Evolutionary conservation across 257 asterid species (phyloP).

Genomic region (Rubia yunnanensis): DNA sequence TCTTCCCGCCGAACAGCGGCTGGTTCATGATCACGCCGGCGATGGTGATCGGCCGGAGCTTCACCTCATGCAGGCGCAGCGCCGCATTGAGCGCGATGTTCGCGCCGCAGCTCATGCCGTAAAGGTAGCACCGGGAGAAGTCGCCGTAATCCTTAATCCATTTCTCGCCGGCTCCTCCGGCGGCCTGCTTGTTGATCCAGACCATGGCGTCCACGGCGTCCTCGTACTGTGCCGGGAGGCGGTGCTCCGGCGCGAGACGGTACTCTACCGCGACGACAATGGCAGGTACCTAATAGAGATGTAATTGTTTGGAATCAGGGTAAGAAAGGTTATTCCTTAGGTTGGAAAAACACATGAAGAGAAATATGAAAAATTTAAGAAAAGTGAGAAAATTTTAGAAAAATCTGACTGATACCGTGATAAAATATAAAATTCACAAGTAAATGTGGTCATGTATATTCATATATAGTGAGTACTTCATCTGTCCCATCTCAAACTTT

Average conservation of each 20-base stretch:
- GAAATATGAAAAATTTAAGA: too few species aligned
- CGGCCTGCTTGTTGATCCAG: slow-evolving; percentile 54
- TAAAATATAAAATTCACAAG: too few species aligned
- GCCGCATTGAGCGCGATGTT: slow-evolving; percentile 57
- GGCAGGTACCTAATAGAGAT: too few species aligned
- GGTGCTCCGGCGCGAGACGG: slow-evolving; percentile 76
- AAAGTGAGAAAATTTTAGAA: too few species aligned
- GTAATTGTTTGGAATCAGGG: too few species aligned
- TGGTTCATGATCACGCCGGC: slow-evolving; percentile 58
- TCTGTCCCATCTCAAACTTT: too few species aligned
- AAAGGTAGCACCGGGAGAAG: slow-evolving; percentile 55
- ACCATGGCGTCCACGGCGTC: slow-evolving; percentile 58
- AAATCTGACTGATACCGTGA: too few species aligned
- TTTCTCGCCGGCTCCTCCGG: slow-evolving; percentile 34
- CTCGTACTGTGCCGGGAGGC: slow-evolving; percentile 82
- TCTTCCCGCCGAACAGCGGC: slow-evolving; percentile 63
- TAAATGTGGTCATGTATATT: too few species aligned
- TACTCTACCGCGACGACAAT: slow-evolving; percentile 54
- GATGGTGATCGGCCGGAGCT: slow-evolving; percentile 36
- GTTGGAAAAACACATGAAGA: too few species aligned
- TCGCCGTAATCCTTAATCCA: slow-evolving; percentile 70
- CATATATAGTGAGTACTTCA: too few species aligned
- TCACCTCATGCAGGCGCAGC: slow-evolving; percentile 30
- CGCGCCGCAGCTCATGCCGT: slow-evolving; percentile 59
- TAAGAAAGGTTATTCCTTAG: too few species aligned